phyloP scores from a whole-genome alignment of 306 rosid species.

The Urtica urens region DNA sequence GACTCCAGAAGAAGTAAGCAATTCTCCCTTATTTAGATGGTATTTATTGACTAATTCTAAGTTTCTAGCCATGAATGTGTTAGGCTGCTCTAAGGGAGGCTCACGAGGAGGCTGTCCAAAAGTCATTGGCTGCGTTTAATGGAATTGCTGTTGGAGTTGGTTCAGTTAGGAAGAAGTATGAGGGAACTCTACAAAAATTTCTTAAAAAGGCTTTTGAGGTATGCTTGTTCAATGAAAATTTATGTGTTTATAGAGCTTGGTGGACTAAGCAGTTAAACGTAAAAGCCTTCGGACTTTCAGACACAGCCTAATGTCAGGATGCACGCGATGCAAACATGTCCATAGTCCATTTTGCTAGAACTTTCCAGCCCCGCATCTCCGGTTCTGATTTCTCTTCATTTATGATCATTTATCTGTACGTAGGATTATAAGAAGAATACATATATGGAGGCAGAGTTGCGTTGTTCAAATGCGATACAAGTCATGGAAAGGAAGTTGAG shows the following conservation, averaged over 20 bases:
- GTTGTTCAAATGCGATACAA: slow-evolving; percentile 63
- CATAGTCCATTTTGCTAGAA: too few species aligned
- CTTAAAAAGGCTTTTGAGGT: slow-evolving; percentile 81
- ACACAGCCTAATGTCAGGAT: too few species aligned
- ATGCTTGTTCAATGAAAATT: slow-evolving; percentile 3
- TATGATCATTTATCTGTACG: slow-evolving; percentile 7
- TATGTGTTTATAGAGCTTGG: not conserved
- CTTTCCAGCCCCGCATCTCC: too few species aligned
- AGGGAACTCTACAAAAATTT: slow-evolving; percentile 57
- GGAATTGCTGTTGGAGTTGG: slow-evolving; percentile 81
- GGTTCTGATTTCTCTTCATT: too few species aligned
- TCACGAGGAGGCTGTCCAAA: slow-evolving; percentile 77
- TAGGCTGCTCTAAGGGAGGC: slow-evolving; percentile 82
- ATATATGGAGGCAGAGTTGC: slow-evolving; percentile 80
- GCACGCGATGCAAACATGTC: too few species aligned
- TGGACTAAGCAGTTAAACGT: not conserved
- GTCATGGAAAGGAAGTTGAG: slow-evolving; percentile 88
- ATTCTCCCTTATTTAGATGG: slow-evolving; percentile 12
- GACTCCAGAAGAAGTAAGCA: slow-evolving; percentile 85
- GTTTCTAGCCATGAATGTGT: slow-evolving; percentile 21
- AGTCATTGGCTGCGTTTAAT: slow-evolving; percentile 61
- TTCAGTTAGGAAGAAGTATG: slow-evolving; percentile 70
- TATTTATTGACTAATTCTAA: slow-evolving; percentile 6
- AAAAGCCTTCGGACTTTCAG: too few species aligned
- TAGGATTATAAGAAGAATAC: slow-evolving; percentile 85